phyloP scores from a whole-genome alignment of 2,329 filamentous ascomycete genomes.

The Gaeumannomyces sp. region DNA sequence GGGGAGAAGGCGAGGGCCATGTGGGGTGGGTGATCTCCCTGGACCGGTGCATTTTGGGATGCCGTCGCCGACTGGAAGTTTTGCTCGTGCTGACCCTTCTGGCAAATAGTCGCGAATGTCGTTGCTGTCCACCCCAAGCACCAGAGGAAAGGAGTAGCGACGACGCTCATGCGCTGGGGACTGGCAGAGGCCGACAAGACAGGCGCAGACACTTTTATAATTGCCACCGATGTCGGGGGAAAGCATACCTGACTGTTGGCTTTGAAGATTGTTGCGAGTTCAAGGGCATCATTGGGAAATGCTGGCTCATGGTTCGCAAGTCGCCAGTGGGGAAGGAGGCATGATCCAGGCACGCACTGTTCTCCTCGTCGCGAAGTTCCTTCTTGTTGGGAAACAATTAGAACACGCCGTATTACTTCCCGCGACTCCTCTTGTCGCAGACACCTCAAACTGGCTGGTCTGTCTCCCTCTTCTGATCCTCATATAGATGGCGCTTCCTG shows the following conservation, averaged over 20 bases:
- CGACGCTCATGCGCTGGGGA: constrained; percentile 2
- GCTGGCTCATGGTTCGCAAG: neutral
- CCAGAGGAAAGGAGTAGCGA: constrained; percentile 1
- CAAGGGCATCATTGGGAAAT: neutral
- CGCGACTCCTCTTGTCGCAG: too few relatives aligned
- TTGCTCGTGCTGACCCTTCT: neutral
- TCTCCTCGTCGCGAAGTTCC: too few relatives aligned
- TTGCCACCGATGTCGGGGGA: neutral
- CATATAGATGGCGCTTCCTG: neutral
- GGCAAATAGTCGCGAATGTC: neutral
- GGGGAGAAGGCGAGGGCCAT: neutral
- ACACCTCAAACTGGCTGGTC: too few relatives aligned
- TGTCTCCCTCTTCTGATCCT: too few relatives aligned
- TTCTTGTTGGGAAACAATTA: too few relatives aligned
- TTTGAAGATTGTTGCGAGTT: neutral
- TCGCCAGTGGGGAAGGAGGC: neutral
- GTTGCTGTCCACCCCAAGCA: neutral
- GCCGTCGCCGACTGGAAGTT: too few relatives aligned
- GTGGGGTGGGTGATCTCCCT: neutral
- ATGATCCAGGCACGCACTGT: too few relatives aligned
- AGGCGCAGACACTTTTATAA: neutral
- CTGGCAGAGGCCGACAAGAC: constrained; percentile 1
- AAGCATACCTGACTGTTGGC: neutral
- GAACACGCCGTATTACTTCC: too few relatives aligned
- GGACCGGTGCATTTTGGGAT: too few relatives aligned